Evolutionary conservation across 169 alveolate genomes (phyloP).

Genomic region (Eimeria tenella): DNA sequence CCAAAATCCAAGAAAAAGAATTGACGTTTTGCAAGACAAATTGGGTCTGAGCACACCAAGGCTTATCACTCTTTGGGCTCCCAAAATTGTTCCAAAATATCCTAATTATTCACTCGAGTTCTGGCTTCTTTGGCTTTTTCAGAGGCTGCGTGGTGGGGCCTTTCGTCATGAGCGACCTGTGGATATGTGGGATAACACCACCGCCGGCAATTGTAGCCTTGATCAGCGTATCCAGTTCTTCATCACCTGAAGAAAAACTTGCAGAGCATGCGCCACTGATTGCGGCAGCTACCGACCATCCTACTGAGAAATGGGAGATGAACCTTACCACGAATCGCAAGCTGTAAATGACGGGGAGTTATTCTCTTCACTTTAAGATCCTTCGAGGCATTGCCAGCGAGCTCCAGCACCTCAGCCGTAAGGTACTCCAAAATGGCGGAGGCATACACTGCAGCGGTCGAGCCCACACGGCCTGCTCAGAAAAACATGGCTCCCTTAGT

Average conservation of each 20-base stretch:
- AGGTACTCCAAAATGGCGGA: slow-evolving; percentile 99
- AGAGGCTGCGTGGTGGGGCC: slow-evolving; percentile 79
- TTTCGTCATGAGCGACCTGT: slow-evolving; percentile 83
- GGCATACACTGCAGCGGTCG: slow-evolving; percentile 99
- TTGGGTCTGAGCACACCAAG: neutral
- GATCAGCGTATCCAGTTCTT: slow-evolving; percentile 97
- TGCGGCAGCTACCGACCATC: neutral
- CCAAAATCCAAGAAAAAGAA: slow-evolving; percentile 27
- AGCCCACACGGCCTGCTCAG: slow-evolving; percentile 94
- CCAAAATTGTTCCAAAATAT: neutral
- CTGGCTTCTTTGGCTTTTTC: slow-evolving; percentile 75
- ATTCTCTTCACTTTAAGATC: slow-evolving; percentile 98
- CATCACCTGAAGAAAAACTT: slow-evolving; percentile 95
- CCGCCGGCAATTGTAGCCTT: slow-evolving; percentile 99
- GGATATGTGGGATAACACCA: slow-evolving; percentile 99
- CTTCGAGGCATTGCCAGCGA: slow-evolving; percentile 99
- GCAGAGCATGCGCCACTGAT: neutral
- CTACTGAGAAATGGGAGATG: neutral
- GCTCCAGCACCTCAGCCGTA: slow-evolving; percentile 99
- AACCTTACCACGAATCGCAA: slow-evolving; percentile 90
- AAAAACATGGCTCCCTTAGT: neutral
- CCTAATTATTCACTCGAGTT: neutral
- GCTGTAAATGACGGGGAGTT: slow-evolving; percentile 97
- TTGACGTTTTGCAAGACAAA: slow-evolving; percentile 16
- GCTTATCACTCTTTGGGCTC: neutral